phyloP scores from a whole-genome alignment of 768 basidiomycete species.

The Candolleomyces eurysporus region DNA sequence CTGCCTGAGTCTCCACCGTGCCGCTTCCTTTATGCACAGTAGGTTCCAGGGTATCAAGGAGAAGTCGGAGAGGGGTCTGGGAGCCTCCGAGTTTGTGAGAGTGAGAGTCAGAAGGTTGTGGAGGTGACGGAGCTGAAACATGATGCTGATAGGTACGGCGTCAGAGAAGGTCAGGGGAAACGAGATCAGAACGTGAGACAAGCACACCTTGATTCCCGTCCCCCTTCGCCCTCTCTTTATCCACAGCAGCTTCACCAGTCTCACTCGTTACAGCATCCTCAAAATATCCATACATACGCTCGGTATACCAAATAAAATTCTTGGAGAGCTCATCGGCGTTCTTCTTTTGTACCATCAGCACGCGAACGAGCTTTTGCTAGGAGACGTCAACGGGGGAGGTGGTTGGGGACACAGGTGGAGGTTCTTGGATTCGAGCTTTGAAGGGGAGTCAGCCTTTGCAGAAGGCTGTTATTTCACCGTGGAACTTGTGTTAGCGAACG shows the following conservation, averaged over 20 bases:
- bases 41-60: conserved; percentile 69
- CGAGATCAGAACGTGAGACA: not conserved
- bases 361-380: conserved; percentile 67
- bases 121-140: conserved; percentile 79
- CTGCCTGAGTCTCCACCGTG: too few species aligned
- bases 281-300: conserved; percentile 37
- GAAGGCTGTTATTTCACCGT: conserved; percentile 79
- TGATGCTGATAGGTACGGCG: too few species aligned
- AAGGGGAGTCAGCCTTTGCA: conserved; percentile 75
- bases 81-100: conserved; percentile 89
- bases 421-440: conserved; percentile 76
- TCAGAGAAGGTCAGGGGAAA: not conserved
- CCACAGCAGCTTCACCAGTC: conserved; percentile 36
- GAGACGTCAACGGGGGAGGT: conserved; percentile 57
- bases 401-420: conserved; percentile 60
- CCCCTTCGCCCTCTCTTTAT: conserved; percentile 49
- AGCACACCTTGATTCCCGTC: conserved; percentile 62
- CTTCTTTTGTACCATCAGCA: conserved; percentile 75
- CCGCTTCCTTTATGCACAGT: too few species aligned
- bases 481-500: conserved; percentile 69
- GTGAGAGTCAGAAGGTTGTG: conserved; percentile 85
- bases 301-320: conserved; percentile 83
- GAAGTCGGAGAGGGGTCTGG: conserved; percentile 83
- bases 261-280: conserved; percentile 18
- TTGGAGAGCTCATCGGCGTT: conserved; percentile 91